Evolutionary conservation across 345 rosid genomes (phyloP), one percentile per base, ranked within the genome.

Genomic region (Bretschneidera sinensis): DNA sequence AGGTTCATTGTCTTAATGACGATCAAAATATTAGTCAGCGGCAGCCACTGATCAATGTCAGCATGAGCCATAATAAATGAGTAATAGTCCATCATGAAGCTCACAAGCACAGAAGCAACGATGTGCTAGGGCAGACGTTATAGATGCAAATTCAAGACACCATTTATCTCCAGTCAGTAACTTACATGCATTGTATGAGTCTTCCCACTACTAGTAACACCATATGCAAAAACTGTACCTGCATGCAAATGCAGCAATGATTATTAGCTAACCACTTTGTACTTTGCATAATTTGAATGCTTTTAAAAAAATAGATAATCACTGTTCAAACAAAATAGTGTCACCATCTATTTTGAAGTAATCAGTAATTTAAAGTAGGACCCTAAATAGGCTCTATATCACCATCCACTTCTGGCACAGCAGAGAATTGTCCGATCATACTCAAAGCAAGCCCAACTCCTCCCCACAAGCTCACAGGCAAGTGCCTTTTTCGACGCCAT

Each of bases 221-320:
- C 97, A 85, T 92, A 92, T 18, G 98, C 98, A 87, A 92, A 92
- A 43, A 92, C 92, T 21, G 97, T 89, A 49, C 97, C 98, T 92
- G 79, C 70, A 67, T 10, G 57, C 67, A 22, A 58, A 65, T 33
- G 54, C 21, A 57, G 51, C 34, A 76, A 70, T 31, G 9, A 45
- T 65, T 6, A 64, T 25, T 55, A 64, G 8, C 48, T 16, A 21
- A 61, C 4, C 16, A 39, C 45, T 39, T 19, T 43, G 18, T 43
- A 43, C 31, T 21, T 18, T 17, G 39, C 17, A 49, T 17, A 23
- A 61, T 21, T 20, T 39, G n/a, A n/a, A 59, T 21, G 24, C 21
- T 52, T 45, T 34, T 23, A 18, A 11, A 43, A n/a, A 55, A 48
- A 48, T 17, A 51, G 20, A 55, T 8, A 24, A 7, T 31, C 51